Conservation (phyloP, 1,139 yeast species). For the Arxiozyma slooffiae region DNA sequence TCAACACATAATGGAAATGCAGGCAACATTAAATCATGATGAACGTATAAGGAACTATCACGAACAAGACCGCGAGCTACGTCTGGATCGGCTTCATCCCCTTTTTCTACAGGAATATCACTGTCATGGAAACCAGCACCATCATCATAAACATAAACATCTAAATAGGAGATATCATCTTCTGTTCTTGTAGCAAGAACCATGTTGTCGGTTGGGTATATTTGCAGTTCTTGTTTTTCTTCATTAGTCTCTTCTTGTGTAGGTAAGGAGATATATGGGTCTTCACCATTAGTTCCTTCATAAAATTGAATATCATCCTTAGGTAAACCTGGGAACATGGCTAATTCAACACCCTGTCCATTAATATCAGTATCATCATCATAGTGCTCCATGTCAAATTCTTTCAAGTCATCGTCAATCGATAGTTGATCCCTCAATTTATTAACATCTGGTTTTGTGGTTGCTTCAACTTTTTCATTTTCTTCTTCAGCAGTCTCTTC, state of each 20-base stretch:
- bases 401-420: conserved; percentile 75
- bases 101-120: conserved; percentile 49
- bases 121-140: conserved; percentile 74
- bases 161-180: conserved; percentile 86
- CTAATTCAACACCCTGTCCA: conserved; percentile 37
- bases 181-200: conserved; percentile 90
- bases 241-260: conserved; percentile 50
- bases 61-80: conserved; percentile 62
- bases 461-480: conserved; percentile 21
- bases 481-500: conserved; percentile 32
- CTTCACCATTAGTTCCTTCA: conserved; percentile 54
- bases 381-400: conserved; percentile 75
- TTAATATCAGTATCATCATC: conserved; percentile 47
- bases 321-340: conserved; percentile 65
- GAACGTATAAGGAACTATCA: conserved; percentile 75
- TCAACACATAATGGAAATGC: conserved; percentile 95
- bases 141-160: conserved; percentile 89
- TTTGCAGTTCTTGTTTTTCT: conserved; percentile 75
- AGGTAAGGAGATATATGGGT: conserved; percentile 72
- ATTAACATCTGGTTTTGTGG: conserved; percentile 13
- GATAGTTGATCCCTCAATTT: conserved; percentile 45
- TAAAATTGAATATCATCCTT: conserved; percentile 44
- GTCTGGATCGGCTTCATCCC: conserved; percentile 52
- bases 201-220: conserved; percentile 83
- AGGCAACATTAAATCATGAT: conserved; percentile 94